Evolutionary conservation across 1,139 yeast species (phyloP), one percentile per base, ranked within the genome.

Genomic region (Saccharomyces hybrid): DNA sequence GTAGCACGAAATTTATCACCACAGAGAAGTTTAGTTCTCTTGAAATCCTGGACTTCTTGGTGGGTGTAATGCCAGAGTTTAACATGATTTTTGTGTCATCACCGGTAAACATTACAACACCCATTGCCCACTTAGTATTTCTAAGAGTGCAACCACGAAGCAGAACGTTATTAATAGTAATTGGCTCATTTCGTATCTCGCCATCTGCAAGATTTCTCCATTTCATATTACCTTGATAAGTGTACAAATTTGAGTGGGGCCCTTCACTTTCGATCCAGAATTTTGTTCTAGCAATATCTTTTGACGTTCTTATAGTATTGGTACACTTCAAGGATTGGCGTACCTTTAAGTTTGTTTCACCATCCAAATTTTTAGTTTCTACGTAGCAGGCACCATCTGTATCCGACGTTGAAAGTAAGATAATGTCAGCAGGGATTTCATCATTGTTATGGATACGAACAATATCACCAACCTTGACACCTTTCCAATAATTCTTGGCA

Each of bases 311-410:
- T 55, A 88, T 74, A 11, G 74, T 69, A 42, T 82, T 79, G 27
- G 95, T 90, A 63, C 88, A 82, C 56, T 82, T 80, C 54, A 93
- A 73, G 13, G 95, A 84, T 59, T 82, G 84, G 58, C 89, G 85
- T 51, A 83, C 82, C 70, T 93, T 93, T 68, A 93, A 77, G 68
- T 93, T 93, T 4, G 98, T 89, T 72, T 93, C 99, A 69, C 99
- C 99, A 71, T 93, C 98, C 63, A 93, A 78, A 69, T 93, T 93
- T 66, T 90, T 91, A 1, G 99, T 93, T 71, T 93, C 98, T 47
- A 91, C 84, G 65, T 85, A 91, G 72, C 98, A 91, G 49, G 85
- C 90, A 47, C 96, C 96, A 67, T 93, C 98, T 1, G 79, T 70
- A 67, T 91, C 97, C 0, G 96, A 85, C 0, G 96, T 84, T 2